Base-by-base conservation (phyloP, 202 grass and related monocot genomes). In the Eragrostis tef region DNA sequence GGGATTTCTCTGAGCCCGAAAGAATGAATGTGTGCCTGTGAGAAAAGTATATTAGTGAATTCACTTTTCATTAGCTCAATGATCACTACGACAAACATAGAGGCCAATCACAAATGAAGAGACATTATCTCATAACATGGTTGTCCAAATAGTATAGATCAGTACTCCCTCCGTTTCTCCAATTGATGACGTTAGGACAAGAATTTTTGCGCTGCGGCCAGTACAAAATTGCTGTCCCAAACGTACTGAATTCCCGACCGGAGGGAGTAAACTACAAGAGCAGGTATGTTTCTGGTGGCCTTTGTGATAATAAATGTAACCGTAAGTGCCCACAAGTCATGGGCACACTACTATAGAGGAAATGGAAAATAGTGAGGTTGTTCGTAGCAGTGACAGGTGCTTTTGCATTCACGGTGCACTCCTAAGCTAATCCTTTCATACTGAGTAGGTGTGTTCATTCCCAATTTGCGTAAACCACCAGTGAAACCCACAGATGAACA, bases 1-100 rank as follows among this genome's bases (percentile, higher is more conserved):
- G 92, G 80, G 78, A 81, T 80, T 93, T 98, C 83, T 98, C 90
- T 52, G 79, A 83, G 50, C 63, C 74, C 70, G 90, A 93, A 48
- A 98, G 95, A 44, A 88, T 89, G 85, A 98, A 98, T 49, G 84
- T 91, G 81, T 98, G 95, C 88, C 95, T 98, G 86, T 73, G 49
- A 62, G 57, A 88, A 73, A 84, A 16, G 8, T 64, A 72, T 79
- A 50, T 14, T 54, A 69, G 21, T 79, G 34, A 5, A 81, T 45
- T 73, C 27, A 58, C 50, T 76, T 47, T 54, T 52, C n/a, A 34
- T 65, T 49, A 85, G 77, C 11, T 89, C 57, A 31, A 77, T 24
- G n/a, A n/a, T n/a, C n/a, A n/a, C n/a, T n/a, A n/a, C n/a, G n/a
- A n/a, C n/a, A n/a, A n/a, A n/a, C n/a, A n/a, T n/a, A n/a, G n/a